Conservation (phyloP, 495 filamentous ascomycete genomes). For the Evernia prunastri region DNA sequence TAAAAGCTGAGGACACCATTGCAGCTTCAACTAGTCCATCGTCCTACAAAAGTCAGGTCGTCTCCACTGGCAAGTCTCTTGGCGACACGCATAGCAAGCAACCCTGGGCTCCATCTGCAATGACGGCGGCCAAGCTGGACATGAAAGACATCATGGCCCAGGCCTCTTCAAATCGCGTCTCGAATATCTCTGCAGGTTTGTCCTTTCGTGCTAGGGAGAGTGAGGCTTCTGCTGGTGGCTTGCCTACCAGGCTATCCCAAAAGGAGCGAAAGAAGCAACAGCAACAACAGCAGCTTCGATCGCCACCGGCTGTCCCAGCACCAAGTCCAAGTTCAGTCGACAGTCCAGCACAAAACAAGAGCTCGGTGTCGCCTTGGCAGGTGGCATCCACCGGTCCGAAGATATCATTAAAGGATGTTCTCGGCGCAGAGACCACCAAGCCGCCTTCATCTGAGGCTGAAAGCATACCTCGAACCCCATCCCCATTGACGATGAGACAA, state of each 20-base stretch:
- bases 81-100: constrained; percentile 14
- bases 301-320: constrained; percentile 32
- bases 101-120: constrained; percentile 56
- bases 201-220: constrained; percentile 37
- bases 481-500: constrained; percentile 57
- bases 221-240: constrained; percentile 25
- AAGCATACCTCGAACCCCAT: constrained; percentile 28
- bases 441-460: constrained; percentile 28
- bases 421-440: constrained; percentile 28
- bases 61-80: constrained; percentile 3
- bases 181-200: constrained; percentile 68
- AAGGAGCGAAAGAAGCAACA: constrained; percentile 83
- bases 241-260: constrained; percentile 62
- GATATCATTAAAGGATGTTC: constrained; percentile 36
- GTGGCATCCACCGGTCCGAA: constrained; percentile 27
- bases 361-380: constrained; percentile 68
- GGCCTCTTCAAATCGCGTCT: constrained; percentile 54
- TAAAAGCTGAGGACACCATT: constrained; percentile 32
- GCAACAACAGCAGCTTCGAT: constrained; percentile 45
- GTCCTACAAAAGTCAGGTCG: neutral
- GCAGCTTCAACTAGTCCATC: constrained; percentile 23
- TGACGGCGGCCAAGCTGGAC: constrained; percentile 59
- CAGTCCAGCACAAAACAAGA: constrained; percentile 29
- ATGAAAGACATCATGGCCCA: constrained; percentile 83
- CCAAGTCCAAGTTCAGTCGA: neutral